Conservation (phyloP, 352 stramenopile genomes). For the Phytophthora crassamura region DNA sequence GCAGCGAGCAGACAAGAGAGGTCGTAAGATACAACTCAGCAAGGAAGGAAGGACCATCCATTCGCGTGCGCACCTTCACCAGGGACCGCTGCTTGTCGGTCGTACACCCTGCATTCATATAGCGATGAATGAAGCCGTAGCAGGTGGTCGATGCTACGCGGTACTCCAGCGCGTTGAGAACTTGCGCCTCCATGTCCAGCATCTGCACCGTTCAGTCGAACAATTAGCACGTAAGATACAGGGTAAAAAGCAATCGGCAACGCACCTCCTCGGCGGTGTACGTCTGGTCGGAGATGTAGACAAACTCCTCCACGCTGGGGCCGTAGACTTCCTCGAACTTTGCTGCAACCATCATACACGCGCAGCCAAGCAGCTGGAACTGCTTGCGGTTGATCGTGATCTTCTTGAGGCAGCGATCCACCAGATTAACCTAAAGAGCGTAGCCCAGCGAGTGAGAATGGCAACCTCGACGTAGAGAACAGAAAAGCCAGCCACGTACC, state of each 20-base stretch:
- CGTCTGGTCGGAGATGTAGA: slow-evolving; percentile 97
- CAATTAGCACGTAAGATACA: slow-evolving; percentile 11
- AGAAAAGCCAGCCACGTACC: slow-evolving; percentile 34
- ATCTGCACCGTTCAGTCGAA: slow-evolving; percentile 47
- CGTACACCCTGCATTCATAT: slow-evolving; percentile 58
- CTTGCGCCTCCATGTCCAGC: slow-evolving; percentile 84
- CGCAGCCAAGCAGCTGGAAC: slow-evolving; percentile 96
- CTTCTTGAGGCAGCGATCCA: slow-evolving; percentile 81
- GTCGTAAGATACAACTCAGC: neutral
- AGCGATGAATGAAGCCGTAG: slow-evolving; percentile 77
- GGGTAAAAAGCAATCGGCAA: neutral
- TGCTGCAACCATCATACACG: slow-evolving; percentile 95
- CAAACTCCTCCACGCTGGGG: slow-evolving; percentile 94
- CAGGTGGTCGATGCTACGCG: slow-evolving; percentile 79
- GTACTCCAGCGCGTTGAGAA: slow-evolving; percentile 80
- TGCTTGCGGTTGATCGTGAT: slow-evolving; percentile 91
- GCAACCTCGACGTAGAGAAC: neutral
- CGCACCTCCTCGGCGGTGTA: slow-evolving; percentile 89
- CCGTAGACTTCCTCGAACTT: slow-evolving; percentile 99
- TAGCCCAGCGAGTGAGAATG: neutral
- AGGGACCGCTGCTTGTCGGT: slow-evolving; percentile 65
- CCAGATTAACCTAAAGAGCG: slow-evolving; percentile 68
- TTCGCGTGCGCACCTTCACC: slow-evolving; percentile 52
- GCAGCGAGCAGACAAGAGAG: slow-evolving; percentile 1
- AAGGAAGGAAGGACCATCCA: neutral